Evolutionary conservation across 768 basidiomycete genomes (phyloP).

Genomic region (Xerocomellus chrysenteron): DNA sequence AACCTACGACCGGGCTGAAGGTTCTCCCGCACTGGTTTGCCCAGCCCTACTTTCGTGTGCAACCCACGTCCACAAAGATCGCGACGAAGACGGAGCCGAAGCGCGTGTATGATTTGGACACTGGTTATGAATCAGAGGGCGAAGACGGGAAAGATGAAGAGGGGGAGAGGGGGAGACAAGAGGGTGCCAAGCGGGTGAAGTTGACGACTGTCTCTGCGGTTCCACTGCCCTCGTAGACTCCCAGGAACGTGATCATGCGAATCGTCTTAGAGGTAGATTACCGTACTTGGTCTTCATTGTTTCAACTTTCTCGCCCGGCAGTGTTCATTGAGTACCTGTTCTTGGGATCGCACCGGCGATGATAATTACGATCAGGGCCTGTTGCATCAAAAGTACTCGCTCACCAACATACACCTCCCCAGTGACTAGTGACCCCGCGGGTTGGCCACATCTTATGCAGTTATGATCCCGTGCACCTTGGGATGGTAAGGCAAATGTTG

Average conservation of each 20-base stretch:
- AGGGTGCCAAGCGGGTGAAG: conserved; percentile 11
- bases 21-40: conserved; percentile 66
- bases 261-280: no score
- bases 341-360: no score
- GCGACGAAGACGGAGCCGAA: conserved; percentile 2
- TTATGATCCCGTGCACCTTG: no score
- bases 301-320: no score
- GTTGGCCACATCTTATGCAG: no score
- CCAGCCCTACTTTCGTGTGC: conserved; percentile 60
- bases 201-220: neutral
- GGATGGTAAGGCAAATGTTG: no score
- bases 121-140: neutral
- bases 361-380: no score
- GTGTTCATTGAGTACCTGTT: neutral
- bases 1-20: conserved; percentile 49
- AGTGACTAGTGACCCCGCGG: no score
- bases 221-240: neutral
- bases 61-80: neutral
- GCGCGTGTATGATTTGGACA: neutral
- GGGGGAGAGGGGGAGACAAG: neutral
- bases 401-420: no score
- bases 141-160: neutral
- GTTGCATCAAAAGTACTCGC: no score
- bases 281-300: neutral
- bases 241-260: neutral